phyloP scores from a whole-genome alignment of 2,329 filamentous ascomycete species.

The Aspergillus fumigatiaffinis region DNA sequence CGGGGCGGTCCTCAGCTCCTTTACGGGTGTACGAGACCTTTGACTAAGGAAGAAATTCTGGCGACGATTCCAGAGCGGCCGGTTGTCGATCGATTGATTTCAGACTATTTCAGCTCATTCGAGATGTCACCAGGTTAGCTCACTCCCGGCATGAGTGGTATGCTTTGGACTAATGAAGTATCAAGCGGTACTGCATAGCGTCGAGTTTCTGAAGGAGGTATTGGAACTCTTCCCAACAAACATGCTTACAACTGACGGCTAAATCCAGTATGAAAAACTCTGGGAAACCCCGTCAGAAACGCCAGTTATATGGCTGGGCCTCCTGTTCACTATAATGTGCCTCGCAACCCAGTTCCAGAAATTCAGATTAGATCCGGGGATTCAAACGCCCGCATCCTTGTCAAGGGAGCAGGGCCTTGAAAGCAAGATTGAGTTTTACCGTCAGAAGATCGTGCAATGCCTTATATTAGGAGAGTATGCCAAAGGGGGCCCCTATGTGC shows the following conservation, averaged over 20 bases:
- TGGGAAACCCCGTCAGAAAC: constrained; percentile 12
- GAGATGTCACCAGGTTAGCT: constrained; percentile 9
- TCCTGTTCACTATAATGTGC: constrained; percentile 12
- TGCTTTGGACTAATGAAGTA: neutral
- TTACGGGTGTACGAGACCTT: neutral
- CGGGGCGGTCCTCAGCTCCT: neutral
- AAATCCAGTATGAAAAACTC: constrained; percentile 14
- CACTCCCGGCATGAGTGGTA: constrained; percentile 2
- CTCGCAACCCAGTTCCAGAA: constrained; percentile 6
- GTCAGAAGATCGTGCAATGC: neutral
- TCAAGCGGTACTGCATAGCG: constrained; percentile 12
- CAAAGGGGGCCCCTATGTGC: constrained; percentile 28
- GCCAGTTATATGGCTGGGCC: constrained; percentile 13
- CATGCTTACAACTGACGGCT: neutral
- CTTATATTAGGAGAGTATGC: neutral
- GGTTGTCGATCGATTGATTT: constrained; percentile 10
- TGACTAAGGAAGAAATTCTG: constrained; percentile 8
- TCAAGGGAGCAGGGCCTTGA: neutral
- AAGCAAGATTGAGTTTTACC: neutral
- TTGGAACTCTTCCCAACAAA: neutral
- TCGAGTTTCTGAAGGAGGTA: constrained; percentile 11
- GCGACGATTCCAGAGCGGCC: constrained; percentile 1
- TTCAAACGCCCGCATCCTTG: neutral
- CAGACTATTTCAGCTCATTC: neutral
- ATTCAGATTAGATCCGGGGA: neutral